Evolutionary conservation across 2,329 filamentous ascomycete species (phyloP), one percentile per base, ranked within the genome.

Genomic region (Claviceps monticola): DNA sequence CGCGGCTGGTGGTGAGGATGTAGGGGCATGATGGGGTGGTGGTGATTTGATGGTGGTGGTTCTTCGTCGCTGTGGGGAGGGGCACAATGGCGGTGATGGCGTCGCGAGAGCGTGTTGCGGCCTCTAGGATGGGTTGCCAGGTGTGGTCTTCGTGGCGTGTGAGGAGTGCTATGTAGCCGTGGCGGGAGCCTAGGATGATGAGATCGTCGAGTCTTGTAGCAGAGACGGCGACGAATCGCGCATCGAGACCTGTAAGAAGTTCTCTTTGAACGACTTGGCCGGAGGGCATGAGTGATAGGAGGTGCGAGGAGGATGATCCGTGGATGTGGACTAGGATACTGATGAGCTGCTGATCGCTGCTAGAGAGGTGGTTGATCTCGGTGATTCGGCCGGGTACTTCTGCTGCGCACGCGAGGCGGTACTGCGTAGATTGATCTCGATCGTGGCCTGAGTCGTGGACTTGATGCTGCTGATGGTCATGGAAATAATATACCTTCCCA

Each of bases 1-100:
- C 86, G 51, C 89, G 79, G 41, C 84, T 84, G 3, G 85, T 87
- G 0, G 84, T 83, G 14, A 91, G 66, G 43, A 95, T 73, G 53
- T 78, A 74, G 5, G 45, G 13, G 55, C 51, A n/a, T 56, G 29
- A 34, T 34, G 54, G 36, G 59, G 49, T 0, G 50, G 7, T n/a
- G 51, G 26, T 44, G 29, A 42, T 48, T 17, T 51, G 19, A 9
- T 34, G 34, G 14, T 34, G 34, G 17, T 34, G 34, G 42, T 48
- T 19, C 48, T 43, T 43, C 44, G 51, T 59, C 57, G 14, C 14
- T 11, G 59, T 55, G 0, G 70, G 68, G 1, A 80, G 68, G 9
- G 73, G 66, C 0, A 74, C 59, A 36, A 95, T 78, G 39, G 75
- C 74, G 2, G 86, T 91, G 44, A 95, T 79, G 7, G 84, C 78